Conservation (phyloP, 1,284 basidiomycete genomes). For the Hypsizygus ulmarius region DNA sequence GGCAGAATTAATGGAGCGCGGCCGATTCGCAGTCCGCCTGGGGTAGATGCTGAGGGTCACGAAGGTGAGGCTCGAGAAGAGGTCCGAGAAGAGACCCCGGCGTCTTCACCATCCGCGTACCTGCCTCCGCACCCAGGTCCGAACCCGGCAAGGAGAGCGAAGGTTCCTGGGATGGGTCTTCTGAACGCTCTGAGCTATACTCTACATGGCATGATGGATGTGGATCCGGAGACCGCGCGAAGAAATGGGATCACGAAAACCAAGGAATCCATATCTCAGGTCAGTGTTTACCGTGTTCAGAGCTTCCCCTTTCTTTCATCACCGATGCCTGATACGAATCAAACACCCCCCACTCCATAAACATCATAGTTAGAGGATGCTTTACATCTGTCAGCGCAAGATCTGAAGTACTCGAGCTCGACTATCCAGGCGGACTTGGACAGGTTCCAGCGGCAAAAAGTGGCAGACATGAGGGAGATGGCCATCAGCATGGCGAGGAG, state of each 20-base stretch:
- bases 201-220: conserved; percentile 97
- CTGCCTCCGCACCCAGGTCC: conserved; percentile 76
- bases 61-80: conserved; percentile 27
- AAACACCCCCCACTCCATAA: not conserved
- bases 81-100: conserved; percentile 23
- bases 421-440: conserved; percentile 98
- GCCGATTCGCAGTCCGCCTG: conserved; percentile 22
- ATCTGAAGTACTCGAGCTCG: conserved; percentile 92
- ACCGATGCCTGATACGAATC: not conserved
- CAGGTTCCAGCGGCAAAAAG: conserved; percentile 97
- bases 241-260: conserved; percentile 93
- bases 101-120: conserved; percentile 41
- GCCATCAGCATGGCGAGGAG: conserved; percentile 84
- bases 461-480: conserved; percentile 93
- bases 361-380: conserved; percentile 81
- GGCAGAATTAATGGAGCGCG: conserved; percentile 40
- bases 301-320: not conserved
- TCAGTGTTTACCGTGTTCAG: conserved; percentile 33
- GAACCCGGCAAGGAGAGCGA: conserved; percentile 53
- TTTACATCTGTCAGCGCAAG: conserved; percentile 83
- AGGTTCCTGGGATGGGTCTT: conserved; percentile 79
- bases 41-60: conserved; percentile 30
- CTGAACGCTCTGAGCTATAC: conserved; percentile 93
- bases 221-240: conserved; percentile 94
- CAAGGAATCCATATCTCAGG: conserved; percentile 90